Evolutionary conservation across 768 basidiomycete species (phyloP).

Genomic region (Boletus subparvulus): DNA sequence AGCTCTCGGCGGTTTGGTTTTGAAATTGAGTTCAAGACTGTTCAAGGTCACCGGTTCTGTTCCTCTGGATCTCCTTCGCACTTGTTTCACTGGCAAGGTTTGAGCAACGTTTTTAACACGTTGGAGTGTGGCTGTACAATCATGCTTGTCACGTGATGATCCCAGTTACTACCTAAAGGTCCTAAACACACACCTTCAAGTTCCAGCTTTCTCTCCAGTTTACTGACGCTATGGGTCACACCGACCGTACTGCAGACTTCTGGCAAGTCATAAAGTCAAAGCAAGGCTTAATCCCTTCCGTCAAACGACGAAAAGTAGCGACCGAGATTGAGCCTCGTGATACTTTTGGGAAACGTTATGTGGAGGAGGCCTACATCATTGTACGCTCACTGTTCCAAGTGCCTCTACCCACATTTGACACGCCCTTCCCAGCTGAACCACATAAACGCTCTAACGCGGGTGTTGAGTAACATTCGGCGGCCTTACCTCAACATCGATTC

Average conservation of each 20-base stretch:
- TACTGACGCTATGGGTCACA: slow-evolving; percentile 48
- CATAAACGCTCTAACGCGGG: slow-evolving; percentile 64
- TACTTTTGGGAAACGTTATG: slow-evolving; percentile 61
- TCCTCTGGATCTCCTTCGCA: too few relatives aligned
- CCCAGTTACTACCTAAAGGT: too few relatives aligned
- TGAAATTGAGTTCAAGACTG: slow-evolving; percentile 1
- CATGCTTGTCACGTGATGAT: slow-evolving; percentile 22
- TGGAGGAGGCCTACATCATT: slow-evolving; percentile 74
- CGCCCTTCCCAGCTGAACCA: slow-evolving; percentile 58
- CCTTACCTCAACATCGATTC: slow-evolving; percentile 85
- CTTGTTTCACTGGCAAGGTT: too few relatives aligned
- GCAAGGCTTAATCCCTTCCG: slow-evolving; percentile 40
- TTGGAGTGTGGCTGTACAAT: not conserved
- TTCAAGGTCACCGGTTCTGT: too few relatives aligned
- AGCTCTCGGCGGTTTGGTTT: slow-evolving; percentile 23
- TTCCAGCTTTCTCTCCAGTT: not conserved
- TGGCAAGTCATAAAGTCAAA: slow-evolving; percentile 49
- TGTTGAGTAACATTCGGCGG: slow-evolving; percentile 75
- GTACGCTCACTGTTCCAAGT: slow-evolving; percentile 35
- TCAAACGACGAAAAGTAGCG: slow-evolving; percentile 50
- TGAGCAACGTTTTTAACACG: too few relatives aligned
- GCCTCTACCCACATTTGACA: not conserved
- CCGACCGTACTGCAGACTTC: slow-evolving; percentile 65
- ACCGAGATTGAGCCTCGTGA: slow-evolving; percentile 39
- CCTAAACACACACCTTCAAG: not conserved